These are phyloP conservation scores for Pseudogymnoascus sp. DNA, from an alignment of 2,329 filamentous ascomycete genomes.

Conservation along the genomic window DNA sequence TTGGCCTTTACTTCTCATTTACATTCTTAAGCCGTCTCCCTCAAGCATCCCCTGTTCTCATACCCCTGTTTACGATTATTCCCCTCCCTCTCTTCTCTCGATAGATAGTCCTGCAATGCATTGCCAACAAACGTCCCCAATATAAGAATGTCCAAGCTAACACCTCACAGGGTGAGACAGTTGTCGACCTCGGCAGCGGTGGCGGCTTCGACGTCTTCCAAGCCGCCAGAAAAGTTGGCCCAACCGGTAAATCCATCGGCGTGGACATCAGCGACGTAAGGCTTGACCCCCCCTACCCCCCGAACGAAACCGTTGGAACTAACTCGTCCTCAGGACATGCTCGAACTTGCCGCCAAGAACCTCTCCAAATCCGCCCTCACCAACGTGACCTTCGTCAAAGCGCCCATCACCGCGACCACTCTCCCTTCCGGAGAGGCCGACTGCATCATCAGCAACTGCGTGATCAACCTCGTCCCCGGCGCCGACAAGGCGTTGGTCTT, in stretches of 20 bases:
- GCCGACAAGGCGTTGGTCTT: conserved; percentile 47
- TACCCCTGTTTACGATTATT: neutral
- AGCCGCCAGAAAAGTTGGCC: conserved; percentile 42
- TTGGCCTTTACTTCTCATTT: neutral
- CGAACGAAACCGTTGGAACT: neutral
- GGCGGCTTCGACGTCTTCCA: conserved; percentile 52
- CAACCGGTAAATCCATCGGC: conserved; percentile 42
- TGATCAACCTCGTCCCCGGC: conserved; percentile 49
- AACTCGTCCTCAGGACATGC: conserved; percentile 42
- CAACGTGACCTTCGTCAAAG: conserved; percentile 45
- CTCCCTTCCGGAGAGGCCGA: conserved; percentile 37
- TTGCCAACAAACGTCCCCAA: conserved; percentile 39
- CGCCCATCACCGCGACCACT: conserved; percentile 42
- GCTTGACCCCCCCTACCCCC: too few species aligned
- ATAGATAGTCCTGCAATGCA: neutral
- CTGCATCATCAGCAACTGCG: conserved; percentile 56
- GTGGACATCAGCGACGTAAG: conserved; percentile 52
- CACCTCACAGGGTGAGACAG: conserved; percentile 41
- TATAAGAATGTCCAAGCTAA: neutral
- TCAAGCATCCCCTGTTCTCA: neutral
- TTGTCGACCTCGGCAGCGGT: conserved; percentile 50
- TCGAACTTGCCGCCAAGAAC: conserved; percentile 40
- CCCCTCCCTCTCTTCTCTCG: neutral
- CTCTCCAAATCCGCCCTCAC: conserved; percentile 28
- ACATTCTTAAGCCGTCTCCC: neutral